Conservation (phyloP, 2,329 filamentous ascomycete species). For the Microdochium paspali region DNA sequence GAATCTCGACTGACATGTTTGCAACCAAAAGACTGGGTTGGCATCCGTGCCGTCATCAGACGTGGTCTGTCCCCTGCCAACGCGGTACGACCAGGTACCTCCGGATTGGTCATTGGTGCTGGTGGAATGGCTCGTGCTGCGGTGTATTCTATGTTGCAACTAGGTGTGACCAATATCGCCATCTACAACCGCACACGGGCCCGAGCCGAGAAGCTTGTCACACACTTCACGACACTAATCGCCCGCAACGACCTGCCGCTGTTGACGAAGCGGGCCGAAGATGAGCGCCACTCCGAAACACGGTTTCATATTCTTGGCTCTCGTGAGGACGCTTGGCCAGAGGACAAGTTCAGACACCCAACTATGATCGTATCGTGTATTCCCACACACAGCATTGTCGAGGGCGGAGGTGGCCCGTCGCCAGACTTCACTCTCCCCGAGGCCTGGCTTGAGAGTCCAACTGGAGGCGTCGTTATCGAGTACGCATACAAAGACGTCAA, state of each 20-base stretch:
- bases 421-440: constrained; percentile 61
- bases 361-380: constrained; percentile 73
- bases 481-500: constrained; percentile 65
- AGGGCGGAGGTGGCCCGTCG: constrained; percentile 36
- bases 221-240: constrained; percentile 56
- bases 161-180: constrained; percentile 68
- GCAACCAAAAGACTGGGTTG: constrained; percentile 77
- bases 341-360: constrained; percentile 39
- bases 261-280: constrained; percentile 28
- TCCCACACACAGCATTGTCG: constrained; percentile 57
- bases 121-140: constrained; percentile 72
- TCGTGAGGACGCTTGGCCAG: constrained; percentile 54
- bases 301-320: constrained; percentile 49
- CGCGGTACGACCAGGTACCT: constrained; percentile 44
- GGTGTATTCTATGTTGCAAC: constrained; percentile 68
- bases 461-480: constrained; percentile 68
- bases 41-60: constrained; percentile 63
- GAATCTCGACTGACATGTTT: background rate
- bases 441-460: constrained; percentile 62
- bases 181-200: constrained; percentile 61
- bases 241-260: constrained; percentile 30
- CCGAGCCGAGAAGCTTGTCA: constrained; percentile 58
- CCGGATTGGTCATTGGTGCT: constrained; percentile 52
- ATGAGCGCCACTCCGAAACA: constrained; percentile 17
- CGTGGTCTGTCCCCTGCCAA: constrained; percentile 66